Evolutionary conservation across 2,329 filamentous ascomycete genomes (phyloP), one percentile per base, ranked within the genome.

Genomic region (Tolypocladium nubicola): DNA sequence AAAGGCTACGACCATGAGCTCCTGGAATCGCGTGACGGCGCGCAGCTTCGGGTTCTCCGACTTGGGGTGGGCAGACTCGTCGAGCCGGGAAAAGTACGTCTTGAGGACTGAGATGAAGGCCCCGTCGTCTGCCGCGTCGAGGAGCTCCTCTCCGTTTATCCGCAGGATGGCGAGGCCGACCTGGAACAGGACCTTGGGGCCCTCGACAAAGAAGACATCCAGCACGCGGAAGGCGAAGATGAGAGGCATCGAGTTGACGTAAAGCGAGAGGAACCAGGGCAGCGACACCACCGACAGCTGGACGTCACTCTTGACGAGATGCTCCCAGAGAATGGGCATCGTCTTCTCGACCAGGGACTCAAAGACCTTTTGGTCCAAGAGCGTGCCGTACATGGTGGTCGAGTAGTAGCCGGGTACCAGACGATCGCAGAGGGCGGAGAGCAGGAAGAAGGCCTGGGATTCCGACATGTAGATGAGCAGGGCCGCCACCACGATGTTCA

Each of bases 401-500:
- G 93, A 97, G 72, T 99, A 99, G 76, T 99, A 99, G 5, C 94
- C 94, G 0, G 94, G 94, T 4, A 97, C 83, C 2, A 99, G 79
- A 52, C 93, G 87, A 70, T 97, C 93, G 75, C 94, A 99, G 19
- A 99, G 79, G 1, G 93, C 82, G 1, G 91, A 96, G 49, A 99
- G 82, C 9, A 97, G 79, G 71, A 94, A 99, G 74, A 97, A 99
- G 1, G 94, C 94, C 73, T 99, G 94, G 0, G 88, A 74, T 73
- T 99, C 94, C 10, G 92, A 97, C 85, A 96, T 96, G 77, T 97
- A 97, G 78, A 99, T 99, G 65, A 99, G 81, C 58, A 99, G 77
- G n/a, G 94, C 94, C 21, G 94, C 94, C 56, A 97, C 93, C 39
- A 99, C 94, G 64, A 99, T 99, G 72, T 99, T 99, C 94, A 99